phyloP scores from a whole-genome alignment of 352 stramenopile genomes.

The Globisporangium abappressorium region DNA sequence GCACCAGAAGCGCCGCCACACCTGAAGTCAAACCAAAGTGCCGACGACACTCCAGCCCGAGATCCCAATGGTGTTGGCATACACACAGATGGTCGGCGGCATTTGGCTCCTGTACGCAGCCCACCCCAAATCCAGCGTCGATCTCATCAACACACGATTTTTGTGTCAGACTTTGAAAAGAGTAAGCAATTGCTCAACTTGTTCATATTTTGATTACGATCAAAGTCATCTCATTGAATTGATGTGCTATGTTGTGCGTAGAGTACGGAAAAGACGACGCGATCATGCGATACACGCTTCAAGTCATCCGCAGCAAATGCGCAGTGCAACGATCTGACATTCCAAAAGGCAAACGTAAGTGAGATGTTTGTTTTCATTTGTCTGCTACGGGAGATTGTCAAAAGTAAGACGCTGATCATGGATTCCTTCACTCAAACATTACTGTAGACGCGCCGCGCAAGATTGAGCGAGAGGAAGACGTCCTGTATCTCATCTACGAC shows the following conservation, averaged over 20 bases:
- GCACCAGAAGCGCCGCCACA: neutral
- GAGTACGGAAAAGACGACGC: conserved; percentile 45
- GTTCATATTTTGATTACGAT: neutral
- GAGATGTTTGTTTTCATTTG: neutral
- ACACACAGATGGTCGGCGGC: neutral
- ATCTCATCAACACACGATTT: neutral
- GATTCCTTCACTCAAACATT: neutral
- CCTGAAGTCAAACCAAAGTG: conserved; percentile 1
- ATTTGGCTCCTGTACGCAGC: neutral
- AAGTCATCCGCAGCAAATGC: conserved; percentile 32
- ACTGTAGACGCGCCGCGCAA: conserved; percentile 19
- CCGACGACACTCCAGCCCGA: neutral
- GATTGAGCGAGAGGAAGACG: conserved; percentile 42
- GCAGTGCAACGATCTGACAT: conserved; percentile 35
- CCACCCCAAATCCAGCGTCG: neutral
- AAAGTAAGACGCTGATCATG: neutral
- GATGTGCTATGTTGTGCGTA: conserved; percentile 12
- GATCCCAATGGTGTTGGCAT: too few species aligned
- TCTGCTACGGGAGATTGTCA: conserved; percentile 8
- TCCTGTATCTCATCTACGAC: conserved; percentile 49
- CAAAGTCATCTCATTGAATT: neutral
- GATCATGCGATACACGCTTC: conserved; percentile 42
- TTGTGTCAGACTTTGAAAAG: conserved; percentile 9
- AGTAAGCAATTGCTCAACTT: conserved; percentile 2
- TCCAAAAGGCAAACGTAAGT: conserved; percentile 30